These are phyloP conservation scores for Mrakia frigida DNA, from an alignment of 768 basidiomycete species.

Conservation along the genomic window DNA sequence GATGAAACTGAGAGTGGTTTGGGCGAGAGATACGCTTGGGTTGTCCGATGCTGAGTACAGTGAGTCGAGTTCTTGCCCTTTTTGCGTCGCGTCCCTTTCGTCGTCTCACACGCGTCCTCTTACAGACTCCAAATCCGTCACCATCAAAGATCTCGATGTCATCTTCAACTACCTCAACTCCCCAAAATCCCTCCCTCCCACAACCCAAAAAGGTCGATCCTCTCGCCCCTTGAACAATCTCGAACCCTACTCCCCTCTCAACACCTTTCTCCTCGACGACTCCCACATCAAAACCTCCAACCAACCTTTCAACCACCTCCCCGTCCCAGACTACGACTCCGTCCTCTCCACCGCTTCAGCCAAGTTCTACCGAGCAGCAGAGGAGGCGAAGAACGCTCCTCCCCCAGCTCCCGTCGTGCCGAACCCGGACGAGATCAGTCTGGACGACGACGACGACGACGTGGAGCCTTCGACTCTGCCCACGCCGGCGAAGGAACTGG, in stretches of 20 bases:
- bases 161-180: conserved; percentile 55
- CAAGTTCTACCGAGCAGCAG: not conserved
- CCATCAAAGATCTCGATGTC: conserved; percentile 69
- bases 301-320: conserved; percentile 32
- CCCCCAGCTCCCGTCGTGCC: not conserved
- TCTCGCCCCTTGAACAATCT: too few species aligned
- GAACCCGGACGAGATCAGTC: not conserved
- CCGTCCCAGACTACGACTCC: conserved; percentile 29
- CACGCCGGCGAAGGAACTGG: not conserved
- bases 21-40: conserved; percentile 75
- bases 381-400: not conserved
- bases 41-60: conserved; percentile 59
- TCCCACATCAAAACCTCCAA: conserved; percentile 29
- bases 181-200: not conserved
- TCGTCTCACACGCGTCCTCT: conserved; percentile 12
- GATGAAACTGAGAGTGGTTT: conserved; percentile 57
- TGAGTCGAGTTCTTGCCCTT: conserved; percentile 47
- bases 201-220: not conserved
- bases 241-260: conserved; percentile 15
- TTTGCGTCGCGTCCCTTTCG: conserved; percentile 37
- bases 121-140: conserved; percentile 48
- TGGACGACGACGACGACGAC: conserved; percentile 4
- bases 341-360: conserved; percentile 18
- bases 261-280: conserved; percentile 32
- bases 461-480: too few species aligned